These are phyloP conservation scores for Penstemon barbatus DNA, from an alignment of 257 asterid genomes.

Conservation along the genomic window DNA sequence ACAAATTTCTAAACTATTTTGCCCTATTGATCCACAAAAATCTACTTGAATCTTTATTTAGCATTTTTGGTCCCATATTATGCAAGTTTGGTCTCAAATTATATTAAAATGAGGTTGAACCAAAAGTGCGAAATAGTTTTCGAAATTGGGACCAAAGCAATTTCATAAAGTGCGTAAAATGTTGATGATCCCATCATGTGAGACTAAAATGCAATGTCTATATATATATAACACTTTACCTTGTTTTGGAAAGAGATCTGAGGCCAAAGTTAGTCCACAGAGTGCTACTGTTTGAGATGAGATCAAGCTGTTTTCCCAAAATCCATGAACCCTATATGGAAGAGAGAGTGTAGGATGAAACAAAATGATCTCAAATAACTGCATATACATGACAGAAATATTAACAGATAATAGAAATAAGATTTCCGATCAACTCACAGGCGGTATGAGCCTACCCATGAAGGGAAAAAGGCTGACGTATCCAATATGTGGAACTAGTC, in stretches of 20 bases:
- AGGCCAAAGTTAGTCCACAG: conserved; percentile 91
- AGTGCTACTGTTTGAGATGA: conserved; percentile 73
- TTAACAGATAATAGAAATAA: conserved; percentile 20
- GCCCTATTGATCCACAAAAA: too few species aligned
- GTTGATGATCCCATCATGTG: too few species aligned
- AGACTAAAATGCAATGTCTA: too few species aligned
- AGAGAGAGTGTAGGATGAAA: conserved; percentile 14
- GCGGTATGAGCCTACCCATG: conserved; percentile 88
- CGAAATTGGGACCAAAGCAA: too few species aligned
- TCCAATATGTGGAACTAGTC: conserved; percentile 93
- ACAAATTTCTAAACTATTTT: too few species aligned
- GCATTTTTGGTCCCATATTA: too few species aligned
- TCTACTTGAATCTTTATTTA: too few species aligned
- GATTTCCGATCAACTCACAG: conserved; percentile 61
- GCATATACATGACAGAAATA: neutral
- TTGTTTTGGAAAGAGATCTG: conserved; percentile 86
- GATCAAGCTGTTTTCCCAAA: conserved; percentile 80
- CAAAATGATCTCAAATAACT: conserved; percentile 14
- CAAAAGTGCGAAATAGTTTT: too few species aligned
- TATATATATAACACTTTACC: conserved; percentile 39
- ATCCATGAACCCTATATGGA: conserved; percentile 67
- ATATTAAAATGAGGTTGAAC: too few species aligned
- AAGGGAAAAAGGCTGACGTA: conserved; percentile 96
- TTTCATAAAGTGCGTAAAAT: too few species aligned
- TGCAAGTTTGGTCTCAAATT: too few species aligned